Base-by-base conservation (phyloP, 495 filamentous ascomycete species). In the Cercophora newfieldiana region DNA sequence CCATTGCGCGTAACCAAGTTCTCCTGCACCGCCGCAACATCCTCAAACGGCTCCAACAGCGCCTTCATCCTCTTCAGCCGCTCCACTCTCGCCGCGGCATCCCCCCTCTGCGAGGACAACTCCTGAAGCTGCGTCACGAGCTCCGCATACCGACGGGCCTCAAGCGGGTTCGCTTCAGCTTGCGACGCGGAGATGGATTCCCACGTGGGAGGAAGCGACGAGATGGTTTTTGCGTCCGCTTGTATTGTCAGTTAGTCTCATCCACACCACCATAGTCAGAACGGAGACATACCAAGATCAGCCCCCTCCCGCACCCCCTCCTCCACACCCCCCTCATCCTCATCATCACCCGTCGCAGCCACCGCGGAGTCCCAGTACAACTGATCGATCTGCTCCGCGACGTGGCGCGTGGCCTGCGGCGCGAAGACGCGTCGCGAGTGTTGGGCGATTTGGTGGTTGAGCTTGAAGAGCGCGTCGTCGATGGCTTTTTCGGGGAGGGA, bases 381-480 rank as follows among this genome's bases (percentile, higher is more conserved):
- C 59, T 77, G 79, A 69, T 93, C 87, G 50, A 96, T 88, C 80
- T 96, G 91, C 75, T 93, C 89, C 24, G 91, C 92, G 48, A 96
- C 85, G 78, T 93, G 90, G 37, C 91, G 86, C 63, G 88, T 86
- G 0, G 90, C 87, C 69, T 94, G 90, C 0, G 89, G 85, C 14
- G 88, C 85, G 77, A 94, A 94, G 18, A 87, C 88, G 33, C 88
- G 80, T 30, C 86, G 88, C 65, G 85, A 83, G 74, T 96, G 92
- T 66, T 90, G 88, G 61, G 85, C 86, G 44, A 92, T 78, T 24
- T 79, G 77, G 50, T 84, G 79, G 73, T 94, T 93, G 10, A 93
- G 86, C 83, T 77, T 77, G 62, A 75, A 72, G 24, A 83, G 68
- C 18, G 72, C 79, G 53, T 82, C 79, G 63, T 81, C 80, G 21